A percentile compares a stretch with the other conserved stretches of the same genome.
Evolutionary conservation across 2,329 filamentous ascomycete species (phyloP).

Genomic region (Pseudogymnoascus sp.): DNA sequence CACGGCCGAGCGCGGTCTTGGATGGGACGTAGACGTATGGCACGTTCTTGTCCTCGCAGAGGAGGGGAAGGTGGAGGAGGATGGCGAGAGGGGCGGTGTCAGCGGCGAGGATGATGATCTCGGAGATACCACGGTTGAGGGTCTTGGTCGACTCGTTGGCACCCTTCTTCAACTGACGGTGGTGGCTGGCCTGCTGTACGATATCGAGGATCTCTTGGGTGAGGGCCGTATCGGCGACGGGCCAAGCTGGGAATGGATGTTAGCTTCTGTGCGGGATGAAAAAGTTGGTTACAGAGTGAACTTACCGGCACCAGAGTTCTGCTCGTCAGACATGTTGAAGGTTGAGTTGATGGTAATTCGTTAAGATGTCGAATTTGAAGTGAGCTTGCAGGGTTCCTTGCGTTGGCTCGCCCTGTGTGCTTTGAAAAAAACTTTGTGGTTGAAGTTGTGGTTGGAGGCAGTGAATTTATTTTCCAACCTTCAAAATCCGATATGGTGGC

Average conservation of each 20-base stretch:
- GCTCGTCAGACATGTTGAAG: conserved; percentile 29
- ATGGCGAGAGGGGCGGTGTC: conserved; percentile 85
- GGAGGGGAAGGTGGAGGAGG: conserved; percentile 78
- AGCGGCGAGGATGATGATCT: conserved; percentile 82
- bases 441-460: conserved; percentile 1
- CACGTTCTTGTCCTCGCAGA: conserved; percentile 77
- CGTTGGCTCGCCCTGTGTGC: conserved; percentile 50
- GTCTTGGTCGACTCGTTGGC: conserved; percentile 84
- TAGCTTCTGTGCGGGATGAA: conserved; percentile 4
- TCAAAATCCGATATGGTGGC: background rate
- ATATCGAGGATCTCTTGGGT: conserved; percentile 78
- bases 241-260: conserved; percentile 47
- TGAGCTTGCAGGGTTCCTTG: conserved; percentile 47
- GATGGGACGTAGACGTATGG: conserved; percentile 64
- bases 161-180: conserved; percentile 78
- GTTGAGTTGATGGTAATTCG: background rate
- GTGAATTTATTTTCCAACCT: conserved; percentile 1
- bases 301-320: conserved; percentile 28
- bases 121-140: conserved; percentile 81
- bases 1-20: conserved; percentile 80
- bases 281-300: conserved; percentile 2
- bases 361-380: background rate
- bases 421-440: background rate
- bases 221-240: conserved; percentile 63
- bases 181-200: conserved; percentile 52